These are phyloP conservation scores for Amanita jacksonii DNA, from an alignment of 768 basidiomycete genomes.

Conservation along the genomic window DNA sequence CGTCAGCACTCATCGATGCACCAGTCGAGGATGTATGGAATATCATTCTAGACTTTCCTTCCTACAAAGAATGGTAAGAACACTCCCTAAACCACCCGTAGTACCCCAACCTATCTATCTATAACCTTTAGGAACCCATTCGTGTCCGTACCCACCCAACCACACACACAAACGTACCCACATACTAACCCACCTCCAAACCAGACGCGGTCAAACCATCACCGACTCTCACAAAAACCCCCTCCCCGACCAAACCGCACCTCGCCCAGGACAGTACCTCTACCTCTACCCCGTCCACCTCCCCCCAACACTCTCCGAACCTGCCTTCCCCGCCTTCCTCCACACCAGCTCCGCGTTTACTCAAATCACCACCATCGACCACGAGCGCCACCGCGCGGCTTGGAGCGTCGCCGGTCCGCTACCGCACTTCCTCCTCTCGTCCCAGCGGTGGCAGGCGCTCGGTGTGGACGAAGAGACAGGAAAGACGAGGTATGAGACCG, in stretches of 20 bases:
- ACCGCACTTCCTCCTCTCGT: slow-evolving; percentile 17
- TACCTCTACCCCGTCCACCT: slow-evolving; percentile 25
- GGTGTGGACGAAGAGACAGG: slow-evolving; percentile 12
- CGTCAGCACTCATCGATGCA: slow-evolving; percentile 36
- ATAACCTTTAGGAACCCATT: slow-evolving; percentile 4
- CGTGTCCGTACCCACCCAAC: slow-evolving; percentile 1
- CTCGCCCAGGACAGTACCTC: slow-evolving; percentile 14
- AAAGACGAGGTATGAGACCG: slow-evolving; percentile 22
- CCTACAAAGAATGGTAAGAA: slow-evolving; percentile 40
- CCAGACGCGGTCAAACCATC: slow-evolving; percentile 3
- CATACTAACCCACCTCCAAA: no score
- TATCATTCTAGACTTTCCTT: slow-evolving; percentile 38
- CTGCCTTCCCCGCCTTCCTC: slow-evolving; percentile 12
- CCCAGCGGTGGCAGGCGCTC: slow-evolving; percentile 22
- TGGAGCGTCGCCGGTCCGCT: slow-evolving; percentile 18
- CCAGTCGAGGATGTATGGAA: slow-evolving; percentile 41
- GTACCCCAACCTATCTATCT: background rate
- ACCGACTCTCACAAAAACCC: background rate
- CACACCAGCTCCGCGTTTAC: slow-evolving; percentile 20
- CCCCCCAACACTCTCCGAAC: slow-evolving; percentile 18
- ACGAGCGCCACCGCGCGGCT: slow-evolving; percentile 15
- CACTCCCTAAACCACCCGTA: slow-evolving; percentile 12
- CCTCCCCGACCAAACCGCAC: background rate
- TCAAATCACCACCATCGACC: slow-evolving; percentile 22
- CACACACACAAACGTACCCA: no score